Base-by-base conservation (phyloP, 495 filamentous ascomycete species). In the Parmelia sp. region DNA sequence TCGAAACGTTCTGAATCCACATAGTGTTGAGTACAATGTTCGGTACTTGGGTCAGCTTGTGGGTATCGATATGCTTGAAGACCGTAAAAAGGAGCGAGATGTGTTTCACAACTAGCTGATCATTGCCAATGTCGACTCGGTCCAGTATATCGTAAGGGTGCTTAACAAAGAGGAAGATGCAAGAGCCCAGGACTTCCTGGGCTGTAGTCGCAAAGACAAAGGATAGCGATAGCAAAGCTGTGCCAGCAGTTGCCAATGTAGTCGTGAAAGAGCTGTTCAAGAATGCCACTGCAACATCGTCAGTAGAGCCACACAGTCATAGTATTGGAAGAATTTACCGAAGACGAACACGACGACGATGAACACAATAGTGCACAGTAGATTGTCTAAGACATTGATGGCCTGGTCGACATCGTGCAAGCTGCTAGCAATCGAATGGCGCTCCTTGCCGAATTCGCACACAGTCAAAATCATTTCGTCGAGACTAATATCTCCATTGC, bases 381-480 rank as follows among this genome's bases (percentile, higher is more conserved):
- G 83, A 67, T 86, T 87, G 75, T 98, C 93, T 35, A 98, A 83
- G 14, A 94, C 92, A 59, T 86, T 81, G 70, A 97, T 91, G 11
- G 94, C 94, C 73, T 96, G 91, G 74, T 96, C 91, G 60, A 98
- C 92, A 74, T 98, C 94, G 77, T 95, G 89, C 90, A 98, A 91
- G 77, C 90, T 94, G 73, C 84, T 88, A 39, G 86, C 85, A 70
- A 98, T 90, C 21, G 91, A 84, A 74, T 92, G 91, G 61, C 92
- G 81, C 71, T 90, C 88, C 57, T 88, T 90, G 35, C 88, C 88
- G 60, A 91, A 85, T 61, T 96, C 90, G 25, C 87, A 84, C 39
- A 96, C 83, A 60, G 90, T 90, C 73, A 96, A 78, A 62, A 96
- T 84, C 89, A 97, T 97, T 78, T 98, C 94, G 45, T 97, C 92